Evolutionary conservation across 768 basidiomycete species (phyloP).

Genomic region (Symmetrospora coprosmae): DNA sequence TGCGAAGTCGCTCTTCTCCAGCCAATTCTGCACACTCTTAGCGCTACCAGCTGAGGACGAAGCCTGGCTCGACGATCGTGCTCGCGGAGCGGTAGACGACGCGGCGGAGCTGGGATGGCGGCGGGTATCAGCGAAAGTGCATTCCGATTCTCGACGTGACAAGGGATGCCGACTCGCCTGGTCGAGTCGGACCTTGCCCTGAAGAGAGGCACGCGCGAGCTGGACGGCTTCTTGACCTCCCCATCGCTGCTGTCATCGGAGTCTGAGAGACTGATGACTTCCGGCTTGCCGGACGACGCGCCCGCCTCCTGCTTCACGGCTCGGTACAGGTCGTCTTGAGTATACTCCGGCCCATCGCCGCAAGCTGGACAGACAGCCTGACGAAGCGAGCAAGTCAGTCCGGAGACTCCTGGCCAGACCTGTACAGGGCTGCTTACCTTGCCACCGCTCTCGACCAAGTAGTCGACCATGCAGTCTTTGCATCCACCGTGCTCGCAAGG

Average conservation of each 20-base stretch:
- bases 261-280: slow-evolving; percentile 22
- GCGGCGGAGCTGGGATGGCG: background rate
- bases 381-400: background rate
- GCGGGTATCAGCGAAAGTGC: too few relatives aligned
- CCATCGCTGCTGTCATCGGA: slow-evolving; percentile 16
- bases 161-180: background rate
- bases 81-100: background rate
- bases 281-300: slow-evolving; percentile 14
- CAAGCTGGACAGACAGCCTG: slow-evolving; percentile 60
- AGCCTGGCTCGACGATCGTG: background rate
- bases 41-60: background rate
- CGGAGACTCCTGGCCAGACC: slow-evolving; percentile 46
- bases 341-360: slow-evolving; percentile 32
- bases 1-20: slow-evolving; percentile 68
- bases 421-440: background rate
- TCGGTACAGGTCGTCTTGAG: slow-evolving; percentile 1
- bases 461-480: slow-evolving; percentile 73
- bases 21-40: slow-evolving; percentile 39
- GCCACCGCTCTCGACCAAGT: slow-evolving; percentile 55
- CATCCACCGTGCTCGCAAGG: slow-evolving; percentile 78
- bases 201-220: background rate
- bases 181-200: background rate
- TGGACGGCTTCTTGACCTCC: background rate
- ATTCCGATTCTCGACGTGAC: background rate
- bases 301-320: slow-evolving; percentile 30